Conservation (phyloP, 768 basidiomycete species). For the Daedalea quercina region DNA sequence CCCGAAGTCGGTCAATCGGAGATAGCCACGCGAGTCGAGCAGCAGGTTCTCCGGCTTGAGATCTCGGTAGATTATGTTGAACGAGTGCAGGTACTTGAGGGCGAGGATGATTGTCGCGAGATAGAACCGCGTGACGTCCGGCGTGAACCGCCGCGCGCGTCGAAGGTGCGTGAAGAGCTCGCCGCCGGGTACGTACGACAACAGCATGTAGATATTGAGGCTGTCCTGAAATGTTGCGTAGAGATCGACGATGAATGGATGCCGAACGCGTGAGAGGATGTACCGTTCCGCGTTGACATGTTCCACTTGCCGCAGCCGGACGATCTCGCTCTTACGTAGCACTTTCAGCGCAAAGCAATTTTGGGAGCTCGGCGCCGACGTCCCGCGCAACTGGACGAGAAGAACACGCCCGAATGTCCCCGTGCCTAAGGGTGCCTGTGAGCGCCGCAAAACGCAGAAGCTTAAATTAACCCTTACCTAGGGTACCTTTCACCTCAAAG, state of each 20-base stretch:
- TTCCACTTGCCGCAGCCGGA: constrained; percentile 90
- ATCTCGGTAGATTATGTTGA: constrained; percentile 98
- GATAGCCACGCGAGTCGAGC: constrained; percentile 86
- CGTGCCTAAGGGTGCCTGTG: constrained; percentile 50
- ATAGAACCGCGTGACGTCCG: constrained; percentile 98
- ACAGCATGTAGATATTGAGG: constrained; percentile 95
- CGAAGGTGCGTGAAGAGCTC: constrained; percentile 97
- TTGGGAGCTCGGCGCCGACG: constrained; percentile 40
- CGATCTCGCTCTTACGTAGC: constrained; percentile 78
- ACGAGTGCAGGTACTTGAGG: constrained; percentile 88
- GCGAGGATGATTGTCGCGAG: constrained; percentile 94
- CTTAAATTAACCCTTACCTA: constrained; percentile 42
- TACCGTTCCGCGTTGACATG: constrained; percentile 96
- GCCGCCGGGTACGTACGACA: constrained; percentile 94
- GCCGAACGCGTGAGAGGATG: constrained; percentile 85
- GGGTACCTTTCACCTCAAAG: constrained; percentile 74
- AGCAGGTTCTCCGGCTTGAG: constrained; percentile 99
- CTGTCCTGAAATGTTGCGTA: constrained; percentile 95
- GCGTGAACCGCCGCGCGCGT: constrained; percentile 88
- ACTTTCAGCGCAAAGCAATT: constrained; percentile 85
- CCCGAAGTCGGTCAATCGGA: constrained; percentile 95
- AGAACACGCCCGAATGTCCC: constrained; percentile 95
- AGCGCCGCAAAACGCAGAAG: constrained; percentile 1
- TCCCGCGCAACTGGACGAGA: constrained; percentile 68
- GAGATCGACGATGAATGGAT: constrained; percentile 96